Conservation (phyloP, 2,329 filamentous ascomycete species). For the Stagonosporopsis tanaceti region DNA sequence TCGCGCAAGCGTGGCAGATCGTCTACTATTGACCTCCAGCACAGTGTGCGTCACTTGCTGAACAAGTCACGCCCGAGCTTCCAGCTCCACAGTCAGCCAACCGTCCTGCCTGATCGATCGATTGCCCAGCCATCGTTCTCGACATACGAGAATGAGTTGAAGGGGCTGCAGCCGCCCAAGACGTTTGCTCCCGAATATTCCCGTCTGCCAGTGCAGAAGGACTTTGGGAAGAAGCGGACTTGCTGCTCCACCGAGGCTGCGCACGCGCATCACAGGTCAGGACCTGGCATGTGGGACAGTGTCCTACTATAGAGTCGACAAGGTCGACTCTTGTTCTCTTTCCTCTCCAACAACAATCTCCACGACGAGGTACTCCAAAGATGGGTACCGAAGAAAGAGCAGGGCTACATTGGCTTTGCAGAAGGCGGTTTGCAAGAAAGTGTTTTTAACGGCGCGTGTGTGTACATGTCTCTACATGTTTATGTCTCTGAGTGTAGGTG, state of each 20-base stretch:
- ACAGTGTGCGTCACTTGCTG: constrained; percentile 72
- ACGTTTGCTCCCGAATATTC: constrained; percentile 50
- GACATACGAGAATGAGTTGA: constrained; percentile 35
- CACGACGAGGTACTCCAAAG: constrained; percentile 23
- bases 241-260: constrained; percentile 70
- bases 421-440: not conserved
- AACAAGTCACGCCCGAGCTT: constrained; percentile 48
- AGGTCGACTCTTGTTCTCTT: not conserved
- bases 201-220: constrained; percentile 55
- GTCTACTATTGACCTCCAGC: constrained; percentile 67
- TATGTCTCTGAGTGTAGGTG: constrained; percentile 9
- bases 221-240: constrained; percentile 68
- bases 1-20: constrained; percentile 68
- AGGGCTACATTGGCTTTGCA: constrained; percentile 23
- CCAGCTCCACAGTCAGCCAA: constrained; percentile 47
- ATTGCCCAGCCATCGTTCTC: constrained; percentile 43
- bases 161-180: constrained; percentile 51
- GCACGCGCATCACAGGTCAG: constrained; percentile 60
- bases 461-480: constrained; percentile 13
- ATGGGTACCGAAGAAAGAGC: constrained; percentile 27
- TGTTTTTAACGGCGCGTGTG: constrained; percentile 10
- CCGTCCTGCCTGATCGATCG: constrained; percentile 48
- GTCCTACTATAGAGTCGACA: constrained; percentile 55
- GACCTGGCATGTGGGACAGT: constrained; percentile 72
- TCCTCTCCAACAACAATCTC: not conserved